These are phyloP conservation scores for Ilyonectria sp. DNA, from an alignment of 2,329 filamentous ascomycete genomes.

Conservation along the genomic window DNA sequence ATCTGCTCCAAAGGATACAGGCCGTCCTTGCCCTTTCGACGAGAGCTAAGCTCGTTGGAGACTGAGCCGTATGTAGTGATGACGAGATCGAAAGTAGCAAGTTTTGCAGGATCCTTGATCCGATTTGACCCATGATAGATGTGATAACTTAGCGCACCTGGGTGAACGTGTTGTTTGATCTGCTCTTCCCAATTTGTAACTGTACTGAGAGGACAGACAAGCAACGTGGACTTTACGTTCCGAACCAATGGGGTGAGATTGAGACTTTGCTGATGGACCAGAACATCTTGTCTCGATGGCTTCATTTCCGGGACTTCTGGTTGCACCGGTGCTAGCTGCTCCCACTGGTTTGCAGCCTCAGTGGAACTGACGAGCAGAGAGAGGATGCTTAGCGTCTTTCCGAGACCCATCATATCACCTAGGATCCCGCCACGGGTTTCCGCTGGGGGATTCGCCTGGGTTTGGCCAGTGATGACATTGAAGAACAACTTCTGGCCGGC, in stretches of 20 bases:
- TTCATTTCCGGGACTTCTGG: slow-evolving; percentile 60
- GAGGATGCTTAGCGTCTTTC: slow-evolving; percentile 88
- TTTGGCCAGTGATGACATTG: slow-evolving; percentile 88
- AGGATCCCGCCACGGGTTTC: slow-evolving; percentile 82
- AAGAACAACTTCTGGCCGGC: slow-evolving; percentile 75
- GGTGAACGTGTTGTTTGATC: slow-evolving; percentile 83
- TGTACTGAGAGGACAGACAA: slow-evolving; percentile 91
- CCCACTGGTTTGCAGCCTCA: slow-evolving; percentile 75
- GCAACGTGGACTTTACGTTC: slow-evolving; percentile 85
- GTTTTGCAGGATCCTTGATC: slow-evolving; percentile 75
- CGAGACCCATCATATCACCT: slow-evolving; percentile 91
- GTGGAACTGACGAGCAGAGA: slow-evolving; percentile 80
- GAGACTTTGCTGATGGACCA: slow-evolving; percentile 57
- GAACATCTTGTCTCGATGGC: slow-evolving; percentile 49
- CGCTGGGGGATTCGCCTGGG: slow-evolving; percentile 71
- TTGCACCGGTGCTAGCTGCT: slow-evolving; percentile 65
- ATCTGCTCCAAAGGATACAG: slow-evolving; percentile 80
- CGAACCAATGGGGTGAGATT: slow-evolving; percentile 67
- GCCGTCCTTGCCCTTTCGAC: slow-evolving; percentile 73
- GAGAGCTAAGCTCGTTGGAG: slow-evolving; percentile 80
- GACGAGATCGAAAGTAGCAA: slow-evolving; percentile 85
- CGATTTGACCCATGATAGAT: slow-evolving; percentile 90
- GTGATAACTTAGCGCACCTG: slow-evolving; percentile 77
- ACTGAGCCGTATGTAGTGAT: slow-evolving; percentile 95
- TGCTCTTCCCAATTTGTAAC: slow-evolving; percentile 97